phyloP scores from a whole-genome alignment of 1,284 basidiomycete species.

The Coriolopsis trogii region DNA sequence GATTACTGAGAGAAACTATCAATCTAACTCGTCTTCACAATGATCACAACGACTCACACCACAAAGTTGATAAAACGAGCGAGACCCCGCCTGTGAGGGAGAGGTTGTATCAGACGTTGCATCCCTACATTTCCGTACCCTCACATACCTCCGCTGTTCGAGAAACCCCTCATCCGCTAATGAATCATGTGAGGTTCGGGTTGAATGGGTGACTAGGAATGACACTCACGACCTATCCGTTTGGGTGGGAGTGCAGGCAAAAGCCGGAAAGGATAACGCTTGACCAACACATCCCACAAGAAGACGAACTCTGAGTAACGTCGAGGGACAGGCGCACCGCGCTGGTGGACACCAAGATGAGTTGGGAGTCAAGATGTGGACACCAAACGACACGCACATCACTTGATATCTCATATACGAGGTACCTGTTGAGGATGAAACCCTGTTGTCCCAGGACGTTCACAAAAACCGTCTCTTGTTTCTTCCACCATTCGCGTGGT shows the following conservation, averaged over 20 bases:
- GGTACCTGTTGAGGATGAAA: constrained; percentile 83
- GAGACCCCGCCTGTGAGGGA: constrained; percentile 62
- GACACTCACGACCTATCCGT: constrained; percentile 77
- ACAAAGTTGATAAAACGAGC: constrained; percentile 80
- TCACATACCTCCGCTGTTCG: constrained; percentile 88
- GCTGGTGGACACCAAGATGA: constrained; percentile 37
- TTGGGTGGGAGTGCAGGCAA: constrained; percentile 90
- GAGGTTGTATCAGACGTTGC: neutral
- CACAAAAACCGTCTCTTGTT: constrained; percentile 71
- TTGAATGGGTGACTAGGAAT: constrained; percentile 8
- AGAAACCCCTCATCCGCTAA: constrained; percentile 85
- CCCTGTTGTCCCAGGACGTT: constrained; percentile 83
- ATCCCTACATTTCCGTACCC: neutral
- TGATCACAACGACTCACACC: constrained; percentile 55
- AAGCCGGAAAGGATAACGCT: constrained; percentile 89
- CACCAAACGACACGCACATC: constrained; percentile 57
- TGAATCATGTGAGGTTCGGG: neutral
- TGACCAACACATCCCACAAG: constrained; percentile 81
- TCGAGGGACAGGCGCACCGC: constrained; percentile 65
- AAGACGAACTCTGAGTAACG: constrained; percentile 92
- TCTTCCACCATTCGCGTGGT: constrained; percentile 84
- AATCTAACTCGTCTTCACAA: neutral
- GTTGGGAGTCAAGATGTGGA: neutral
- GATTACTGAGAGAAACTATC: constrained; percentile 60
- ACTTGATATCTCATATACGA: constrained; percentile 79